Evolutionary conservation across 805 yeast species (phyloP).

Genomic region (Hanseniaspora clermontiae): DNA sequence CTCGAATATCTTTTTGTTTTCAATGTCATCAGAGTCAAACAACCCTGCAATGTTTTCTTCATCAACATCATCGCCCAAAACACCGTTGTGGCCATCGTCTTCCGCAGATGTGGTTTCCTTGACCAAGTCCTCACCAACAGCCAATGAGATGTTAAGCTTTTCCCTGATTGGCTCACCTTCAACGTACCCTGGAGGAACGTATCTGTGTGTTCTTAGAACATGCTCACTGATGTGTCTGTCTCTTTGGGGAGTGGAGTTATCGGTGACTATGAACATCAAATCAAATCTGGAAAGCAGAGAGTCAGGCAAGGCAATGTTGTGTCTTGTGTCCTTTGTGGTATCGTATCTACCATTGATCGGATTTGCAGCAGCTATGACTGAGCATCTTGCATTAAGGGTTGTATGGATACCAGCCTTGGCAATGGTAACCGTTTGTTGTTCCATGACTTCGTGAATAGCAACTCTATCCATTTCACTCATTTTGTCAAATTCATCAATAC

Average conservation of each 20-base stretch:
- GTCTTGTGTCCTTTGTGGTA: constrained; percentile 66
- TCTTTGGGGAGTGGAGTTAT: constrained; percentile 72
- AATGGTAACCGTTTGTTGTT: constrained; percentile 95
- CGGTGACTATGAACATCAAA: constrained; percentile 87
- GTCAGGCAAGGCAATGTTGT: constrained; percentile 93
- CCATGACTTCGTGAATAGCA: constrained; percentile 99
- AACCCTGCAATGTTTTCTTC: constrained; percentile 25
- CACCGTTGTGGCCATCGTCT: constrained; percentile 22
- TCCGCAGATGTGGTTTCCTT: constrained; percentile 19
- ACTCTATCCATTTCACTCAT: constrained; percentile 95
- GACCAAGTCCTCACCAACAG: constrained; percentile 55
- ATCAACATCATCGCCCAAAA: constrained; percentile 38
- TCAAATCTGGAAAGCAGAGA: constrained; percentile 94
- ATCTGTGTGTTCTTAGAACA: constrained; percentile 86
- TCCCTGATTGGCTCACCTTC: constrained; percentile 94
- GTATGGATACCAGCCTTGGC: constrained; percentile 99
- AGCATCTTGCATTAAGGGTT: constrained; percentile 89
- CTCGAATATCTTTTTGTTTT: constrained; percentile 9
- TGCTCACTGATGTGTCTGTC: constrained; percentile 88
- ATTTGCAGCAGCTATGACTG: constrained; percentile 96
- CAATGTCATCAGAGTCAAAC: constrained; percentile 10
- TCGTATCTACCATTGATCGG: constrained; percentile 94
- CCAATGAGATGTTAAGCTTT: constrained; percentile 50
- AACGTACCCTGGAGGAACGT: constrained; percentile 68
- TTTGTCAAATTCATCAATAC: constrained; percentile 97